Evolutionary conservation across 306 rosid genomes (phyloP).

Genomic region (Alnus glutinosa): DNA sequence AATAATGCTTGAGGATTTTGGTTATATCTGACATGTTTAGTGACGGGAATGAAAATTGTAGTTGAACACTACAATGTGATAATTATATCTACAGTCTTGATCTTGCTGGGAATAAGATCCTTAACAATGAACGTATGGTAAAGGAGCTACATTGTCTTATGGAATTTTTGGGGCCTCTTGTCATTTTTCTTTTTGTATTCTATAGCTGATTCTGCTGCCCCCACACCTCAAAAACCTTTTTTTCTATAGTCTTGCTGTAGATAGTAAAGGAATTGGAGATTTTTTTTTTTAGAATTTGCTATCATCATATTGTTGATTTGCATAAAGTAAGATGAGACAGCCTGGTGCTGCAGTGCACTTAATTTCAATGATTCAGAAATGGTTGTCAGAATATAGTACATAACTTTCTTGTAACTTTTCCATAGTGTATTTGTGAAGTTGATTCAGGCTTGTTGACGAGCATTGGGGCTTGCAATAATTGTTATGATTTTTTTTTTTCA

Average conservation of each 20-base stretch:
- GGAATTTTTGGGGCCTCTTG: not conserved
- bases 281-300: not conserved
- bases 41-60: not conserved
- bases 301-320: not conserved
- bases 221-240: not conserved
- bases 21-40: not conserved
- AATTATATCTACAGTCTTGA: no score
- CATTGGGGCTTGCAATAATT: not conserved
- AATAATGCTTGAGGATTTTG: not conserved
- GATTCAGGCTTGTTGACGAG: not conserved
- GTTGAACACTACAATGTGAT: not conserved
- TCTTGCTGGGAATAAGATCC: no score
- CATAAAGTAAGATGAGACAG: not conserved
- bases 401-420: not conserved
- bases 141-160: not conserved
- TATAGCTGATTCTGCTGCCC: not conserved
- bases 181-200: not conserved
- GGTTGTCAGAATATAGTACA: not conserved
- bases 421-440: not conserved
- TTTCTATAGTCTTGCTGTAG: constrained; percentile 2
- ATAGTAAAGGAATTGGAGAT: constrained; percentile 5
- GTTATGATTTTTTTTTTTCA: not conserved
- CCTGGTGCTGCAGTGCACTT: not conserved
- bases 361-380: not conserved
- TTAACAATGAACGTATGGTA: not conserved